These are phyloP conservation scores for Terfezia boudieri DNA, from an alignment of 495 filamentous ascomycete genomes.

Conservation along the genomic window DNA sequence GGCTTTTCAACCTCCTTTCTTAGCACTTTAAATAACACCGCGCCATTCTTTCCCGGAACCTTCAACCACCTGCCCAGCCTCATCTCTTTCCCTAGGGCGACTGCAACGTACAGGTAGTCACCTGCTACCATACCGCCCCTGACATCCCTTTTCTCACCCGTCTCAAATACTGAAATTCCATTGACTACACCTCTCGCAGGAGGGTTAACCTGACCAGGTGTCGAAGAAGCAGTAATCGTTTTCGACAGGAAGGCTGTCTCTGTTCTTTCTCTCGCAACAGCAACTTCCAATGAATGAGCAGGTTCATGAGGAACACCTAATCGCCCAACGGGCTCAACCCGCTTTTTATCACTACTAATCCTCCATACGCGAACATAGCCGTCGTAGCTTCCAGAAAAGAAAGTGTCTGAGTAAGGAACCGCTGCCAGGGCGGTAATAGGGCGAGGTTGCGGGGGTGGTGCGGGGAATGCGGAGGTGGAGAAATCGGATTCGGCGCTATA, in stretches of 20 bases:
- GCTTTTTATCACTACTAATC: slow-evolving; percentile 60
- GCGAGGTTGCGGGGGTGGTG: slow-evolving; percentile 44
- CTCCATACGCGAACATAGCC: slow-evolving; percentile 69
- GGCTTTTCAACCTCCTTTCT: slow-evolving; percentile 11
- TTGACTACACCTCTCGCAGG: slow-evolving; percentile 58
- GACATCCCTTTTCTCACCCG: slow-evolving; percentile 29
- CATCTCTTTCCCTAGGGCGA: slow-evolving; percentile 67
- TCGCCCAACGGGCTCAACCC: slow-evolving; percentile 45
- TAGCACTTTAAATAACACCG: slow-evolving; percentile 58
- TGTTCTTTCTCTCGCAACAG: slow-evolving; percentile 1
- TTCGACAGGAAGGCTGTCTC: background rate
- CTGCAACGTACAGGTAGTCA: slow-evolving; percentile 51
- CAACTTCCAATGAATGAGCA: slow-evolving; percentile 1
- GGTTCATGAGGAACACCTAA: slow-evolving; percentile 26
- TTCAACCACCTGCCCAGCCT: slow-evolving; percentile 57
- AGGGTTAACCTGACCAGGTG: slow-evolving; percentile 9
- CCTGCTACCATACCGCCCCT: slow-evolving; percentile 33
- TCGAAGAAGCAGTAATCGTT: background rate
- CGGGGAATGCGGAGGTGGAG: slow-evolving; percentile 26
- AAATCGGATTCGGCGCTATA: slow-evolving; percentile 45
- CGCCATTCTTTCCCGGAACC: slow-evolving; percentile 48
- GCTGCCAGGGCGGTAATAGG: slow-evolving; percentile 78
- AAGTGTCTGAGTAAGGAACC: slow-evolving; percentile 66
- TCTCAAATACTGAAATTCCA: slow-evolving; percentile 61
- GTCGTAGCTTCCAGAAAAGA: slow-evolving; percentile 87